Conservation (phyloP, 2,329 filamentous ascomycete species). For the Penicillium decumbens region DNA sequence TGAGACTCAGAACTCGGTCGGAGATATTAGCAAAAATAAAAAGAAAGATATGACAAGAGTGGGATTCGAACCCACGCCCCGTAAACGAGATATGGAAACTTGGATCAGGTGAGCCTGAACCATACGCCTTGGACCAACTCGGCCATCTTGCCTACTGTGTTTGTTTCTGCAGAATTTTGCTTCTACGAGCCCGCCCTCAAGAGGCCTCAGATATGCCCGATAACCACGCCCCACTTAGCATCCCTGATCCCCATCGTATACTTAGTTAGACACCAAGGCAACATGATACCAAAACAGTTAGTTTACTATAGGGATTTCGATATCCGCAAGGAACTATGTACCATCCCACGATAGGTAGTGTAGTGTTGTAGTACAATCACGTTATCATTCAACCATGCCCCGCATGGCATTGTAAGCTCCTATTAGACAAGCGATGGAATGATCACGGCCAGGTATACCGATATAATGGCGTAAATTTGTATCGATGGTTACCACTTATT, state of each 20-base stretch:
- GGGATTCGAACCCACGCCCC: conserved; percentile 22
- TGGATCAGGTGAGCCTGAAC: conserved; percentile 31
- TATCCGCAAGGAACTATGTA: not conserved
- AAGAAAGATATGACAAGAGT: conserved; percentile 17
- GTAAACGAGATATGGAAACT: conserved; percentile 19
- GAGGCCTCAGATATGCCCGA: not conserved
- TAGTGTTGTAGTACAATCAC: not conserved
- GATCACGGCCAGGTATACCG: not conserved
- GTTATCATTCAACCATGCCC: not conserved
- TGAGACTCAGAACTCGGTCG: too few relatives aligned
- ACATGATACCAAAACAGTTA: not conserved
- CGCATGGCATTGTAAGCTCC: not conserved
- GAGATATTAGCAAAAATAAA: not conserved
- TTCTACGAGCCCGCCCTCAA: not conserved
- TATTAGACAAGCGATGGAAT: not conserved
- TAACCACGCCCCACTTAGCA: not conserved
- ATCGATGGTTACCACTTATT: not conserved
- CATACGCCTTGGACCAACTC: conserved; percentile 36
- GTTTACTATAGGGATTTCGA: not conserved
- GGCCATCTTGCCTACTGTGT: conserved; percentile 31
- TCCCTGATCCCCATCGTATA: not conserved
- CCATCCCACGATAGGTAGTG: not conserved
- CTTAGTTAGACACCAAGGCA: not conserved
- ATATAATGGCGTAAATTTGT: not conserved
- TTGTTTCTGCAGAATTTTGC: not conserved